Base-by-base conservation (phyloP, 176 grass and related monocot species). In the Otatea glauca region DNA sequence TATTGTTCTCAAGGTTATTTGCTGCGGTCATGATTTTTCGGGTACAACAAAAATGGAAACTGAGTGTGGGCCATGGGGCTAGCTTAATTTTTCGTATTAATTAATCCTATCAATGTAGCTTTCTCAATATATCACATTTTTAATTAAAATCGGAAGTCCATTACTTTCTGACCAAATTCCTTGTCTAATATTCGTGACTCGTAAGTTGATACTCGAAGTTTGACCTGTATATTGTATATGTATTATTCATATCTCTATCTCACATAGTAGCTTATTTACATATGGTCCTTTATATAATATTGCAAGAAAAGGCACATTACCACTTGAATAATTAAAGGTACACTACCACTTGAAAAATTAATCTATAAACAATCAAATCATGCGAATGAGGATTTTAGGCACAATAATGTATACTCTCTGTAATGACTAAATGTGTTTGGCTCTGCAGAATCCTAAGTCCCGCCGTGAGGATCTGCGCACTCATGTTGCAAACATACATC, bases 401-500 rank as follows among this genome's bases (percentile, higher is more conserved):
- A 50, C 41, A 80, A 45, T 67, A 80, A 44, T 83, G 39, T 54
- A 38, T 75, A 44, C 47, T 41, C 35, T 81, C 37, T 81, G 66
- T 86, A 73, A 72, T 61, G 64, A 66, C 48, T 58, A 56, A 23
- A 53, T 87, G 61, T 79, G 75, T 87, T 87, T 88, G 51, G 21
- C n/a, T 85, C 50, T 85, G 80, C 91, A 98, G 91, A 95, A 98
- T 87, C 87, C 91, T 82, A 95, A 83, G 80, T 92, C 83, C 7
- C 92, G 96, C 37, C 93, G 93, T 83, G 96, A 98, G 77, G 96
- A 98, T 85, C 76, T 95, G 63, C 93, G 93, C n/a, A 93, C 90
- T 69, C 96, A 98, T 48, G 90, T 94, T 76, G 86, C 93, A 55
- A 95, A 95, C 83, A 88, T 98, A 83, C 84, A 94, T 62, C 91